phyloP scores from a whole-genome alignment of 164 flowering plant genomes.

The Berberis vulgaris region DNA sequence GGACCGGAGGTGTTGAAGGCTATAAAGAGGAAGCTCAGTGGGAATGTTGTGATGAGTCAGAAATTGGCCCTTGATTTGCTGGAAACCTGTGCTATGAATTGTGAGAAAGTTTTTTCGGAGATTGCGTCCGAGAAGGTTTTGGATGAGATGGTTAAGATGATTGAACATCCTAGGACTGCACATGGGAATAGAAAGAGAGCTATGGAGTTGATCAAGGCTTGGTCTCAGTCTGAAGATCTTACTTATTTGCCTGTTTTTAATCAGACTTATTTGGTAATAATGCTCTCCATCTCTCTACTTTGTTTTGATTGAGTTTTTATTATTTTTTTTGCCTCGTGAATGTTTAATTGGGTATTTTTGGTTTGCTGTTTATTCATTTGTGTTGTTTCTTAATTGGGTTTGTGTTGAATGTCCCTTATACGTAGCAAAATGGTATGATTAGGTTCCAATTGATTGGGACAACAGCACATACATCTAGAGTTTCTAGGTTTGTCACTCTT shows the following conservation, averaged over 20 bases:
- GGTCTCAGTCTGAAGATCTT: constrained; percentile 82
- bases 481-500: no score
- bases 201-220: constrained; percentile 62
- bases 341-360: no score
- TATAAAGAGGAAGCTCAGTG: constrained; percentile 56
- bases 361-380: no score
- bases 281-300: no score
- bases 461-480: no score
- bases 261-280: constrained; percentile 37
- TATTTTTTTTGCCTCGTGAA: no score
- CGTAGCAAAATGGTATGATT: no score
- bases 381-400: no score
- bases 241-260: constrained; percentile 73
- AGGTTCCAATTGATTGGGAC: no score
- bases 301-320: no score
- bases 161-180: constrained; percentile 52
- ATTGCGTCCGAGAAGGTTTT: constrained; percentile 31
- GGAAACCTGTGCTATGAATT: constrained; percentile 72
- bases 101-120: constrained; percentile 36
- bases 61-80: constrained; percentile 60
- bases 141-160: constrained; percentile 85
- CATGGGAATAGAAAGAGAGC: constrained; percentile 33
- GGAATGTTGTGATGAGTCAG: constrained; percentile 35
- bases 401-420: no score
- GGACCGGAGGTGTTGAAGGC: constrained; percentile 64